Evolutionary conservation across 2,329 filamentous ascomycete genomes (phyloP).

Genomic region (Ophiocordyceps camponoti-floridani): DNA sequence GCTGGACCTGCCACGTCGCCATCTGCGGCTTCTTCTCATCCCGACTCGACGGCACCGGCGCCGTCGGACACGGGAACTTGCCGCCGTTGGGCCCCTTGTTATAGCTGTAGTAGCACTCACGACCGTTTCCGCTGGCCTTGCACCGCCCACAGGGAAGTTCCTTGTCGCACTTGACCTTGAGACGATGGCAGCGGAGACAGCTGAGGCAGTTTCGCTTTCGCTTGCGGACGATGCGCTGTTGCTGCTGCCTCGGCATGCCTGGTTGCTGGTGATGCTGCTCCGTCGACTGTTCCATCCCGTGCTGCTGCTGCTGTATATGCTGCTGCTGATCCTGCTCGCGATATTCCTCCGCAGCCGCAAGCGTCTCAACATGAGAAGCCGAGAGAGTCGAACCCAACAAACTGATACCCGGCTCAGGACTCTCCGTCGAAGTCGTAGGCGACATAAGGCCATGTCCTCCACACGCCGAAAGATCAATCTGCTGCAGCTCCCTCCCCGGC

Average conservation of each 20-base stretch:
- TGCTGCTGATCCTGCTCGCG: not conserved
- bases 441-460: constrained; percentile 10
- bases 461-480: not conserved
- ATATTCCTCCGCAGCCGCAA: not conserved
- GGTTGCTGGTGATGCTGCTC: not conserved
- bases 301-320: not conserved
- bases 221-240: constrained; percentile 12
- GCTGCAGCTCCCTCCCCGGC: constrained; percentile 4
- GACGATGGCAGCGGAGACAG: constrained; percentile 16
- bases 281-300: not conserved
- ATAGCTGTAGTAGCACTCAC: constrained; percentile 18
- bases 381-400: not conserved
- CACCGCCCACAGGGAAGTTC: constrained; percentile 17
- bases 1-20: constrained; percentile 15
- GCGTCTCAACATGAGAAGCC: not conserved
- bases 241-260: not conserved
- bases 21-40: constrained; percentile 12
- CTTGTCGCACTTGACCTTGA: constrained; percentile 20
- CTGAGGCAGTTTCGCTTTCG: constrained; percentile 18
- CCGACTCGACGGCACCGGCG: constrained; percentile 7
- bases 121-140: constrained; percentile 14
- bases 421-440: constrained; percentile 11
- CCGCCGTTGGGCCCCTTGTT: constrained; percentile 18
- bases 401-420: constrained; percentile 7
- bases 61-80: constrained; percentile 14